phyloP scores from a whole-genome alignment of 805 yeast genomes.

The Candida tallmaniae region DNA sequence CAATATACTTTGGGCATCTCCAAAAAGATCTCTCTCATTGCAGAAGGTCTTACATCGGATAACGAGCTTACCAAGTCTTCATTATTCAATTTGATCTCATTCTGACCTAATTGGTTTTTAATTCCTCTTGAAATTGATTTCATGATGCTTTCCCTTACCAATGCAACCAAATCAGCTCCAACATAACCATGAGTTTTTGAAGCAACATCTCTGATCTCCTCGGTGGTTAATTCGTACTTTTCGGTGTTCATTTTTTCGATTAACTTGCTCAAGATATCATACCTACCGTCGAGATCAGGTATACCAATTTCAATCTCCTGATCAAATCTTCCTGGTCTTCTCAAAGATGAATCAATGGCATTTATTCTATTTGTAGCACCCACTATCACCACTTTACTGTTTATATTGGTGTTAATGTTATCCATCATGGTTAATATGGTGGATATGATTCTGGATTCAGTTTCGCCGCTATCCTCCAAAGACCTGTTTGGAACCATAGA shows the following conservation, averaged over 20 bases:
- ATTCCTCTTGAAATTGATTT: slow-evolving; percentile 67
- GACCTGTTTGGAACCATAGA: slow-evolving; percentile 83
- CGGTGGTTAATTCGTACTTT: slow-evolving; percentile 45
- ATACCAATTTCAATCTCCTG: slow-evolving; percentile 88
- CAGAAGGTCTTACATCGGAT: slow-evolving; percentile 85
- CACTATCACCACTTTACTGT: slow-evolving; percentile 61
- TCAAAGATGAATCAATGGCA: slow-evolving; percentile 61
- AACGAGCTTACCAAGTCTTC: slow-evolving; percentile 69
- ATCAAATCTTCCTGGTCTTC: slow-evolving; percentile 87
- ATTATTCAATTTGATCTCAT: slow-evolving; percentile 42
- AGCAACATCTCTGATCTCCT: slow-evolving; percentile 61
- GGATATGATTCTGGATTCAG: slow-evolving; percentile 86
- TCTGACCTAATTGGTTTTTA: slow-evolving; percentile 17
- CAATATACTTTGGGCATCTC: slow-evolving; percentile 94
- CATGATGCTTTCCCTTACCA: slow-evolving; percentile 86
- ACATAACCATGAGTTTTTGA: slow-evolving; percentile 92
- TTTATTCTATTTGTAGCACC: slow-evolving; percentile 76
- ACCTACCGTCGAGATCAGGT: slow-evolving; percentile 80
- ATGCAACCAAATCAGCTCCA: slow-evolving; percentile 90
- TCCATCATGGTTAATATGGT: slow-evolving; percentile 81
- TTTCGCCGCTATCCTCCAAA: slow-evolving; percentile 84
- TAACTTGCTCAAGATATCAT: slow-evolving; percentile 64
- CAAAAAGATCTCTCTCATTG: slow-evolving; percentile 91
- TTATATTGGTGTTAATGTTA: slow-evolving; percentile 65
- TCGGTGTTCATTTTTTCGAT: slow-evolving; percentile 45